Evolutionary conservation across 768 basidiomycete species (phyloP).

Genomic region (Sarcodon aspratus): DNA sequence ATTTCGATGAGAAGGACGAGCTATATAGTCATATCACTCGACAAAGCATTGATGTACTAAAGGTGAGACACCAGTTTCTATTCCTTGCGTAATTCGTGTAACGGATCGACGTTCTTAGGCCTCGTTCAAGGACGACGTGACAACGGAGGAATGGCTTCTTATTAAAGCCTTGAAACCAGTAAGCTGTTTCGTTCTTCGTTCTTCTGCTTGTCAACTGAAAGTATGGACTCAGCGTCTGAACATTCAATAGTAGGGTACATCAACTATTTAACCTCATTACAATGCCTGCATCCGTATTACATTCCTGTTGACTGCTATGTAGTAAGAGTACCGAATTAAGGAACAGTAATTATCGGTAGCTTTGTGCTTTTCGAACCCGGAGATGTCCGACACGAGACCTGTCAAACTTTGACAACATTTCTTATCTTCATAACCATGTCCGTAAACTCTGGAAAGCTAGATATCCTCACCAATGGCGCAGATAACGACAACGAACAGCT

Average conservation of each 20-base stretch:
- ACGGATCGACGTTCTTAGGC: constrained; percentile 30
- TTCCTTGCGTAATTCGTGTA: not conserved
- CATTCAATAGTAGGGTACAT: constrained; percentile 14
- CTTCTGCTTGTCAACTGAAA: not conserved
- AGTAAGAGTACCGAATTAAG: no score
- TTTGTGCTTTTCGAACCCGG: no score
- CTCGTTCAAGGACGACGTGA: constrained; percentile 81
- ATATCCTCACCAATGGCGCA: no score
- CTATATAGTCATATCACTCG: constrained; percentile 83
- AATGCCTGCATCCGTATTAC: no score
- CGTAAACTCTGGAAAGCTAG: no score
- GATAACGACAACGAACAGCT: no score
- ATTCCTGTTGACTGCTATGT: no score
- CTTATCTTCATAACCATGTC: no score
- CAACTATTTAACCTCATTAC: no score
- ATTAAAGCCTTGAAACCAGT: constrained; percentile 83
- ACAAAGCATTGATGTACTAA: constrained; percentile 90
- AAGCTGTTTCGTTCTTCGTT: constrained; percentile 12
- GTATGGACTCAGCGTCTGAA: constrained; percentile 21
- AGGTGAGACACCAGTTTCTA: constrained; percentile 33
- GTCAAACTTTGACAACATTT: no score
- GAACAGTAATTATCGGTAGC: no score
- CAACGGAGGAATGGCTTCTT: constrained; percentile 86
- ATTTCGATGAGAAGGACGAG: constrained; percentile 95
- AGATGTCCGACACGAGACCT: no score